Conservation (phyloP, 345 rosid species). For the Linum usitatissimum region DNA sequence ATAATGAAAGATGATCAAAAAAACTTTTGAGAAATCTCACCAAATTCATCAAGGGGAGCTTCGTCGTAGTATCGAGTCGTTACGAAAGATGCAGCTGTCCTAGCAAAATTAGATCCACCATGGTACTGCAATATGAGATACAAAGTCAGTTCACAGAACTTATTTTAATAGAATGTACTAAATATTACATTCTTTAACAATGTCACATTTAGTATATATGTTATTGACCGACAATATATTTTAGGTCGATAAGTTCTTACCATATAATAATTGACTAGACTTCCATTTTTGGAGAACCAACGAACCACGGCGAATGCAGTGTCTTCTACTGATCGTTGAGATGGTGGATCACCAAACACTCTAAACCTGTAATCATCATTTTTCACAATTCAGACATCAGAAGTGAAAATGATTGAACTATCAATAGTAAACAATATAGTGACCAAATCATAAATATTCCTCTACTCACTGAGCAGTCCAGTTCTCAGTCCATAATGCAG, state of each 20-base stretch:
- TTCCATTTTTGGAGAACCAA: constrained; percentile 78
- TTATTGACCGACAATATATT: background rate
- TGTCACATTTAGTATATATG: background rate
- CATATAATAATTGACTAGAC: constrained; percentile 82
- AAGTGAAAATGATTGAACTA: too few species aligned
- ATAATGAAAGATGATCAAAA: too few species aligned
- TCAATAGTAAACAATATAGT: too few species aligned
- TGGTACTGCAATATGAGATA: constrained; percentile 43
- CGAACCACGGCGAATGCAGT: constrained; percentile 65
- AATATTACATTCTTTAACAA: background rate
- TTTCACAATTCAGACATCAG: background rate
- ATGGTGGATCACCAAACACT: constrained; percentile 68
- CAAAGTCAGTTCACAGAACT: too few species aligned
- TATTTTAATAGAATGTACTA: background rate
- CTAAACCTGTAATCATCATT: constrained; percentile 30
- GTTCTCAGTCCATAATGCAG: constrained; percentile 87
- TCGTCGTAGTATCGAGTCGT: constrained; percentile 95
- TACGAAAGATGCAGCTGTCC: constrained; percentile 68
- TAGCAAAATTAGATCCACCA: constrained; percentile 85
- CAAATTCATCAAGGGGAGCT: constrained; percentile 93
- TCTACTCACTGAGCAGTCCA: constrained; percentile 87
- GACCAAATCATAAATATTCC: too few species aligned
- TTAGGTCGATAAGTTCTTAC: constrained; percentile 20
- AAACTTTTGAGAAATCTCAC: constrained; percentile 16
- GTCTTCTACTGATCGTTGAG: constrained; percentile 88